phyloP scores from a whole-genome alignment of 2,329 filamentous ascomycete species.

The Tolypocladium paradoxum region DNA sequence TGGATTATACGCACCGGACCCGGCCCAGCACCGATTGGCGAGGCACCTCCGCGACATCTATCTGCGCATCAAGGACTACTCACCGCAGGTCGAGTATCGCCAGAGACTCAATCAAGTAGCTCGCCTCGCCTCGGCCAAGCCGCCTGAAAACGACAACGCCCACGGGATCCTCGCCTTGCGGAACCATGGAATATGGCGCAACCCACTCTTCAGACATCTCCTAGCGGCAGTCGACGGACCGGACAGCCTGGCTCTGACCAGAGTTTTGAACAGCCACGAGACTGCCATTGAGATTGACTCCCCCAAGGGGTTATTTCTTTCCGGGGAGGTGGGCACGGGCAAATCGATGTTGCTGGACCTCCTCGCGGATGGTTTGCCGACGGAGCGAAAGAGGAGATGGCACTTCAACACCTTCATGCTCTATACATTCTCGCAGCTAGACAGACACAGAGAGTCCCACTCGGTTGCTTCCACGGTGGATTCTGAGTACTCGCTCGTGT shows the following conservation, averaged over 20 bases:
- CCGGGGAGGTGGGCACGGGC: constrained; percentile 72
- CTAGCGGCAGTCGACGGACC: constrained; percentile 44
- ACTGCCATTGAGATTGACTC: constrained; percentile 61
- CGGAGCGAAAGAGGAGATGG: constrained; percentile 61
- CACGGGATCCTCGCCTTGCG: constrained; percentile 33
- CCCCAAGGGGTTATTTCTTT: constrained; percentile 64
- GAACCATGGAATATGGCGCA: constrained; percentile 45
- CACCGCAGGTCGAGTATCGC: constrained; percentile 59
- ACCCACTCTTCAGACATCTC: constrained; percentile 48
- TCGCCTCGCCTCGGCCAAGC: constrained; percentile 25
- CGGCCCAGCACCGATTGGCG: constrained; percentile 61
- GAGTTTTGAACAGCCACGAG: constrained; percentile 59
- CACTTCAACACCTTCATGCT: constrained; percentile 86
- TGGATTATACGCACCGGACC: constrained; percentile 56
- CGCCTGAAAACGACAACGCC: constrained; percentile 17
- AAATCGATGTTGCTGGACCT: constrained; percentile 81
- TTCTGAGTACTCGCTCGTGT: constrained; percentile 56
- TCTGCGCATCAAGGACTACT: constrained; percentile 64
- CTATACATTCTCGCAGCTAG: constrained; percentile 61
- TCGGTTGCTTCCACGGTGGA: constrained; percentile 7
- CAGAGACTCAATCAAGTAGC: constrained; percentile 52
- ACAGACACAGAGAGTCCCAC: constrained; percentile 43
- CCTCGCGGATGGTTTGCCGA: constrained; percentile 68
- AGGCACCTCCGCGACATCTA: constrained; percentile 72
- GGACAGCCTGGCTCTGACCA: constrained; percentile 54